Conservation (phyloP, 805 yeast species). For the Yamadazyma takamatsuzukensis region DNA sequence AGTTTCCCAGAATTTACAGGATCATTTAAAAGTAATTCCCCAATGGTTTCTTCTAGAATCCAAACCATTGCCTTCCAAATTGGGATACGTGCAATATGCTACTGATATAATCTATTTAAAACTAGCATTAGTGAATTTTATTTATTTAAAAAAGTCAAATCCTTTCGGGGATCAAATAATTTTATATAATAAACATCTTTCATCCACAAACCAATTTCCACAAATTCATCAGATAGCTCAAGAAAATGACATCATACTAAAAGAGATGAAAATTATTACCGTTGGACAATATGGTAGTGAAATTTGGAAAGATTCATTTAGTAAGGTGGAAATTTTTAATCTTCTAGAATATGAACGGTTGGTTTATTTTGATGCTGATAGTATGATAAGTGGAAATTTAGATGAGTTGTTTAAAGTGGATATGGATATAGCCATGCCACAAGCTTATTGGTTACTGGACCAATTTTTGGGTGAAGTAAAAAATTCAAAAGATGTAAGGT, state of each 20-base stretch:
- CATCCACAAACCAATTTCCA: slow-evolving; percentile 11
- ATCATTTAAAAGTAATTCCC: slow-evolving; percentile 20
- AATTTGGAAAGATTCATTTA: slow-evolving; percentile 49
- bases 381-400: slow-evolving; percentile 26
- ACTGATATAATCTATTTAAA: slow-evolving; percentile 50
- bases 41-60: slow-evolving; percentile 17
- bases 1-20: too few relatives aligned
- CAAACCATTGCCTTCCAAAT: slow-evolving; percentile 11
- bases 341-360: slow-evolving; percentile 48
- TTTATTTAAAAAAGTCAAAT: slow-evolving; percentile 28
- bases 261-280: slow-evolving; percentile 17
- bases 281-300: slow-evolving; percentile 5
- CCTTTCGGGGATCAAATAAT: slow-evolving; percentile 44
- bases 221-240: slow-evolving; percentile 11
- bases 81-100: slow-evolving; percentile 62
- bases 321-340: slow-evolving; percentile 53
- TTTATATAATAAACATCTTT: slow-evolving; percentile 26
- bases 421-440: slow-evolving; percentile 27
- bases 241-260: slow-evolving; percentile 22
- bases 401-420: slow-evolving; percentile 30
- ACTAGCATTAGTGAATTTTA: slow-evolving; percentile 45
- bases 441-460: slow-evolving; percentile 32
- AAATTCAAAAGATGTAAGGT: slow-evolving; percentile 12
- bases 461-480: slow-evolving; percentile 7
- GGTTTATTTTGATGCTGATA: slow-evolving; percentile 58